Conservation (phyloP, 139 green algal species). For the Tetraselmis striata region DNA sequence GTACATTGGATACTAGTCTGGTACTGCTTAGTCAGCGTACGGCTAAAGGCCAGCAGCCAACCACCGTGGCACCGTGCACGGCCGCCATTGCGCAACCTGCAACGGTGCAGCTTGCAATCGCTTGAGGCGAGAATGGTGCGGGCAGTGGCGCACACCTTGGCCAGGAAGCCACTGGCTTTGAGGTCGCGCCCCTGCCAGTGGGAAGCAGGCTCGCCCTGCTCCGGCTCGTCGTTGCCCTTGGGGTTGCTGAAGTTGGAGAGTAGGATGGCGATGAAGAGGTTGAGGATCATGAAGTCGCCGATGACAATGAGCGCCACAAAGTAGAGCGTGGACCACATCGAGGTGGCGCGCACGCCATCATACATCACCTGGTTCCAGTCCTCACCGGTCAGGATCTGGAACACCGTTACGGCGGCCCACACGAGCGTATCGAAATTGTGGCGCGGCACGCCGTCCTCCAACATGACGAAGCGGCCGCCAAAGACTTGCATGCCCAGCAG, state of each 20-base stretch:
- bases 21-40: too few species aligned
- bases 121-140: too few species aligned
- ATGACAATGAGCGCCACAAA: conserved; percentile 30
- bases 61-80: too few species aligned
- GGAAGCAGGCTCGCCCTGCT: not conserved
- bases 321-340: conserved; percentile 15
- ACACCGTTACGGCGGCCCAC: conserved; percentile 24
- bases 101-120: too few species aligned
- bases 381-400: conserved; percentile 32
- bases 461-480: conserved; percentile 3
- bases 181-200: not conserved
- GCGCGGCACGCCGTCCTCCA: conserved; percentile 7
- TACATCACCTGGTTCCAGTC: conserved; percentile 31
- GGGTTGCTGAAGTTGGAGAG: conserved; percentile 17
- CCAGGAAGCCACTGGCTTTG: not conserved
- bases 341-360: conserved; percentile 13
- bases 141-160: too few species aligned
- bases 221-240: not conserved
- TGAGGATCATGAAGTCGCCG: conserved; percentile 32
- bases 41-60: too few species aligned
- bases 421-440: conserved; percentile 32
- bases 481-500: conserved; percentile 21
- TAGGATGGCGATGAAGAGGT: conserved; percentile 35
- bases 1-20: too few species aligned
- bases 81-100: too few species aligned